Percentiles rank a stretch among this genome's conserved stretches.
phyloP scores from a whole-genome alignment of 2,329 filamentous ascomycete genomes.

The Fusarium xyrophilum region DNA sequence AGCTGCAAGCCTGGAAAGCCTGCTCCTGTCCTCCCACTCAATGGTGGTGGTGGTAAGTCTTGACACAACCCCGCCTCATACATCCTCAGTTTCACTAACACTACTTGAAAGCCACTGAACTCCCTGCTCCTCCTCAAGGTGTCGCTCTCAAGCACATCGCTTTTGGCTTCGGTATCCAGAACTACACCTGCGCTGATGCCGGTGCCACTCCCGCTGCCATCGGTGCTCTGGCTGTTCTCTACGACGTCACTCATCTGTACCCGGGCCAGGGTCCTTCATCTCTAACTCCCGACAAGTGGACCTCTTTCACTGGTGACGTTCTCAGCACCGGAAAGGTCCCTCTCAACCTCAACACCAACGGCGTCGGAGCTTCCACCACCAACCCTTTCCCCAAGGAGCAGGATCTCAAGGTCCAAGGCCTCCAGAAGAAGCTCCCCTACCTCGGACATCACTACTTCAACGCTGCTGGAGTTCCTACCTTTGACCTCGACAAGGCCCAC shows the following conservation, averaged over 20 bases:
- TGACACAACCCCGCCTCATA: not conserved
- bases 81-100: constrained; percentile 29
- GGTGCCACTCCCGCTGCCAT: constrained; percentile 48
- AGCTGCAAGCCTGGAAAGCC: constrained; percentile 24
- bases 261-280: constrained; percentile 51
- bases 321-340: constrained; percentile 55
- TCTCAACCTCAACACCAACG: constrained; percentile 53
- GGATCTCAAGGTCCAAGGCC: constrained; percentile 49
- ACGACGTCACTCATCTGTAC: constrained; percentile 62
- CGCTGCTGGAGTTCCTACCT: constrained; percentile 60
- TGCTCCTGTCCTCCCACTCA: constrained; percentile 48
- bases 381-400: constrained; percentile 54
- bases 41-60: constrained; percentile 48
- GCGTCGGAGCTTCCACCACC: constrained; percentile 51
- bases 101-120: constrained; percentile 49
- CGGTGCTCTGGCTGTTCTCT: constrained; percentile 67
- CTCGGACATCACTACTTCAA: constrained; percentile 75
- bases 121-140: constrained; percentile 51
- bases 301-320: constrained; percentile 49
- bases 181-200: constrained; percentile 66
- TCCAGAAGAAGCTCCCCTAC: constrained; percentile 47
- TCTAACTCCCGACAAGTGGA: constrained; percentile 50
- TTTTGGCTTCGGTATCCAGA: constrained; percentile 71
- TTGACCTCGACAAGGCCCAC: constrained; percentile 57
- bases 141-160: constrained; percentile 60